Base-by-base conservation (phyloP, 1,139 yeast species). In the Spencermartinsiella ligniputridi region DNA sequence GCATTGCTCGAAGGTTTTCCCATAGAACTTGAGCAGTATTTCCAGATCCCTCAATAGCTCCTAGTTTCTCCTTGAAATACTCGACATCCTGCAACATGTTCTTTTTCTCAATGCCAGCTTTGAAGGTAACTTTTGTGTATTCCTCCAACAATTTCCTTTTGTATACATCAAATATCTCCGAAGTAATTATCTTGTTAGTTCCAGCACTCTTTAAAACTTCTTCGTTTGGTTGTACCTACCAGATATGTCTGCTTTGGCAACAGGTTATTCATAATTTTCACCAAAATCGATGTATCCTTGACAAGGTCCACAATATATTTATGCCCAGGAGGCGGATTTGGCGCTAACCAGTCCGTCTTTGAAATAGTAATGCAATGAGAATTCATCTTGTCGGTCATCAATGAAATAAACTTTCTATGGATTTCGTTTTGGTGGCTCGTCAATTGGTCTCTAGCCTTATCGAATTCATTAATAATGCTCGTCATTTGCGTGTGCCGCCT, bases 291-390 rank as follows among this genome's bases (percentile, higher is more conserved):
- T 0, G 89, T 81, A 51, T 83, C 90, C 51, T 78, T 81, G 38
- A 82, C 83, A 40, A 84, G 63, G 1, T 75, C 73, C 49, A 76
- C 81, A 87, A 84, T 83, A 58, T 83, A 84, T 32, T 66, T 68
- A 55, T 81, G 79, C 65, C 61, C 63, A 8, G 74, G 76, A 17
- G 66, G 68, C 3, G 75, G 73, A 16, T 67, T 68, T 24, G 58
- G 58, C 8, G 70, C 72, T 1, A 77, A 65, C 79, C 83, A 80
- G 54, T 81, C 73, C 3, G 74, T 70, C 22, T 63, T 64, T 5
- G 66, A 57, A 6, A 81, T 68, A 3, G 75, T 67, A 19, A 62
- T 59, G 46, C 81, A 70, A 55, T 79, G 83, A 36, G 62, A 66
- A 2, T 64, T 44, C 2, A 83, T 75, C 47, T 88, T 74, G 51